Percentiles rank a stretch among this genome's conserved stretches.
Evolutionary conservation across 768 basidiomycete species (phyloP).

Genomic region (Lentinula aciculospora): DNA sequence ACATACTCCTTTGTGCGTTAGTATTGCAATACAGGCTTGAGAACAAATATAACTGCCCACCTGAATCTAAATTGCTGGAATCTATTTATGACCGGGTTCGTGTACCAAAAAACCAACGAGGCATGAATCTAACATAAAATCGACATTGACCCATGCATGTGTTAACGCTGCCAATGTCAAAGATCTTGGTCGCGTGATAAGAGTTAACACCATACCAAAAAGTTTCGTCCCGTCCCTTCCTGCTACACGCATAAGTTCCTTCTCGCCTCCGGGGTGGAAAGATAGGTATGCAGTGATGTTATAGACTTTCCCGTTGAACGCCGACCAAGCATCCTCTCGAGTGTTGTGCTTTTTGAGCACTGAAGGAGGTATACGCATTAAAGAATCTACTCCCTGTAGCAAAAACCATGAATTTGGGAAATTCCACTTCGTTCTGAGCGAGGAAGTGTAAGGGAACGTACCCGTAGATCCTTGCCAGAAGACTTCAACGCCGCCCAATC

Average conservation of each 20-base stretch:
- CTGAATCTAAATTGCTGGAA: no score
- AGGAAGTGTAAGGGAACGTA: slow-evolving; percentile 30
- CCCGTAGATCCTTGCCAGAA: slow-evolving; percentile 75
- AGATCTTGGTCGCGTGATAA: neutral
- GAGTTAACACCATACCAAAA: slow-evolving; percentile 59
- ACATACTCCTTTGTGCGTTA: no score
- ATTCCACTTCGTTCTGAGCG: slow-evolving; percentile 11
- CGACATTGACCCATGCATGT: slow-evolving; percentile 96
- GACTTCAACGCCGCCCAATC: slow-evolving; percentile 92
- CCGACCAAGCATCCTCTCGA: slow-evolving; percentile 87
- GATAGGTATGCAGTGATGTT: slow-evolving; percentile 90
- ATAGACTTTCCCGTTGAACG: slow-evolving; percentile 90
- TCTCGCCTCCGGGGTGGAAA: slow-evolving; percentile 93
- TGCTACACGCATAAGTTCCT: slow-evolving; percentile 90
- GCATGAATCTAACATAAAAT: slow-evolving; percentile 92
- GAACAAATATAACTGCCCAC: no score
- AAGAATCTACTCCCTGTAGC: slow-evolving; percentile 60
- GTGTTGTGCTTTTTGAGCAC: slow-evolving; percentile 78
- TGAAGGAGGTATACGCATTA: slow-evolving; percentile 70
- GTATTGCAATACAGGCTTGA: no score
- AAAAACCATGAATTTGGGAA: slow-evolving; percentile 1
- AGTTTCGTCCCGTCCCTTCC: slow-evolving; percentile 93
- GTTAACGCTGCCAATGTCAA: slow-evolving; percentile 57
- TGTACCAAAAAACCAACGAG: slow-evolving; percentile 86
- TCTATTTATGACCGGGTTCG: slow-evolving; percentile 41